Evolutionary conservation across 1,139 yeast genomes (phyloP).

Genomic region (Komagataea norvegica): DNA sequence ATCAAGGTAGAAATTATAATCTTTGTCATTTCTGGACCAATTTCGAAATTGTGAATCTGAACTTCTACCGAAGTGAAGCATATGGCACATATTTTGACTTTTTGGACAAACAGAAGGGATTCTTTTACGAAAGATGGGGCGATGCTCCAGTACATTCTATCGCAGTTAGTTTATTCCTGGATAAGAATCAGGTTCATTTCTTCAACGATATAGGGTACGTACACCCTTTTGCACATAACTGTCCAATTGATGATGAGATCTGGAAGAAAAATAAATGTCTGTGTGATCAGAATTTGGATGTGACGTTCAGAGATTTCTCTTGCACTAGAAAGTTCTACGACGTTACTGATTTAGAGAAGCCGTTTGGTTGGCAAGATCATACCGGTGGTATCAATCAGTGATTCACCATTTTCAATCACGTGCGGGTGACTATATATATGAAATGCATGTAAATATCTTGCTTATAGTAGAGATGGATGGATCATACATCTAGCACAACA

Average conservation of each 20-base stretch:
- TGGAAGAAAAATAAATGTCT: slow-evolving; percentile 45
- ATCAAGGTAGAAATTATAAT: slow-evolving; percentile 47
- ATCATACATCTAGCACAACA: no score
- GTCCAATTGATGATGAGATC: slow-evolving; percentile 47
- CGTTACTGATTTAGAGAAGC: slow-evolving; percentile 42
- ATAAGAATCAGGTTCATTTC: slow-evolving; percentile 45
- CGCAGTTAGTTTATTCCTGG: slow-evolving; percentile 47
- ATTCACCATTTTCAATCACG: slow-evolving; percentile 4
- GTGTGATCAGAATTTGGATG: slow-evolving; percentile 43
- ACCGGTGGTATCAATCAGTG: no score
- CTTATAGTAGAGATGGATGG: no score
- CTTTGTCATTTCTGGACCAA: slow-evolving; percentile 72
- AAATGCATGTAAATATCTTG: not conserved
- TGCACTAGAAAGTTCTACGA: slow-evolving; percentile 49
- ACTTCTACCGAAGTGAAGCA: slow-evolving; percentile 48
- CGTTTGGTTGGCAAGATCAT: slow-evolving; percentile 45
- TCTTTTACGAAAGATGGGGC: slow-evolving; percentile 67
- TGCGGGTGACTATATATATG: not conserved
- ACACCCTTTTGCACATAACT: slow-evolving; percentile 55
- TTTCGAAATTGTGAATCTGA: slow-evolving; percentile 58
- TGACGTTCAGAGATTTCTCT: slow-evolving; percentile 31
- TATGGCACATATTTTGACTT: slow-evolving; percentile 44
- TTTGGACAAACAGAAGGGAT: slow-evolving; percentile 53
- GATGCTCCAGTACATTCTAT: slow-evolving; percentile 66
- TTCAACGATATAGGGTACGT: slow-evolving; percentile 54